Evolutionary conservation across 164 flowering plant genomes (phyloP).

Genomic region (Piper longum): DNA sequence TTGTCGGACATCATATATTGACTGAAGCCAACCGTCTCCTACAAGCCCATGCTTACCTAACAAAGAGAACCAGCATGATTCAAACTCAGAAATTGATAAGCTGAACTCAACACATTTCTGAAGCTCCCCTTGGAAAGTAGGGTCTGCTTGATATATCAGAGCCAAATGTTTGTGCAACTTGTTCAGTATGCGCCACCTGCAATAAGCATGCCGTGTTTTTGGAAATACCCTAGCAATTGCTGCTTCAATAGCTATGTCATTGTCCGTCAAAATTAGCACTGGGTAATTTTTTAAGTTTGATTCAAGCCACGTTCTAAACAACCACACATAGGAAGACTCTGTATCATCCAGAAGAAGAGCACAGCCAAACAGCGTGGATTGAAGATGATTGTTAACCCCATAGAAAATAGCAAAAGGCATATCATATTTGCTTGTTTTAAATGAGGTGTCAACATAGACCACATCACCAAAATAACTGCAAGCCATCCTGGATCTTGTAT

Average conservation of each 20-base stretch:
- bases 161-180: conserved; percentile 28
- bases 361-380: conserved; percentile 34
- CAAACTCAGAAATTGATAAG: conserved; percentile 47
- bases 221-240: conserved; percentile 31
- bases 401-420: conserved; percentile 32
- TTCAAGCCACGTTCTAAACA: conserved; percentile 27
- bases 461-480: conserved; percentile 36
- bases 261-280: conserved; percentile 30
- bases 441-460: conserved; percentile 34
- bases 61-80: conserved; percentile 38
- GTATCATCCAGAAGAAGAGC: conserved; percentile 32
- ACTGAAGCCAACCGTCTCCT: conserved; percentile 47
- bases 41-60: conserved; percentile 41
- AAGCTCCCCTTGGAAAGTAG: conserved; percentile 29
- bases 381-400: conserved; percentile 41
- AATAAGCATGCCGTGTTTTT: conserved; percentile 26
- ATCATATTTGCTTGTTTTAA: conserved; percentile 23
- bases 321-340: conserved; percentile 29
- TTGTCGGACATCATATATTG: conserved; percentile 34
- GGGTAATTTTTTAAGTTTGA: conserved; percentile 32
- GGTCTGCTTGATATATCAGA: conserved; percentile 17
- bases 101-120: conserved; percentile 28
- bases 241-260: conserved; percentile 18
- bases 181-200: conserved; percentile 34
- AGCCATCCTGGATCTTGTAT: conserved; percentile 21